These are phyloP conservation scores for Mitragyna speciosa DNA, from an alignment of 257 asterid species.

Conservation along the genomic window DNA sequence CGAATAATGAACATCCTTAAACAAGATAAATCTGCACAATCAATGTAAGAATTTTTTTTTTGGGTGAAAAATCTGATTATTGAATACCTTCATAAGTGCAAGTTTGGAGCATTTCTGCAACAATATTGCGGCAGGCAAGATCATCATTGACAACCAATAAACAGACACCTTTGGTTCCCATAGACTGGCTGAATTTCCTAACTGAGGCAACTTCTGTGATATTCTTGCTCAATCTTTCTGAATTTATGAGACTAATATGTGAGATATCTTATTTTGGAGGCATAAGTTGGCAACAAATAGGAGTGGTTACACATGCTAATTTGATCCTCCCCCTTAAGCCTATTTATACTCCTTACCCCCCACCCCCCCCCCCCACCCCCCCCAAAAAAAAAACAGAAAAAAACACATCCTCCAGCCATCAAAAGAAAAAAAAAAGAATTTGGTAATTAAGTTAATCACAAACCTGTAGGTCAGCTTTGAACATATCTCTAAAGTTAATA, in stretches of 20 bases:
- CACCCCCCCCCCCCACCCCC: neutral
- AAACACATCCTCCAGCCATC: no score
- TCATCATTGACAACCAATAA: constrained; percentile 52
- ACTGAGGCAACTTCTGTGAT: constrained; percentile 23
- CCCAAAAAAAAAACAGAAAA: neutral
- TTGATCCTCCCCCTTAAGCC: neutral
- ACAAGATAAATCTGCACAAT: neutral
- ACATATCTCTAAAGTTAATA: neutral
- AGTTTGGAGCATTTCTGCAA: constrained; percentile 44
- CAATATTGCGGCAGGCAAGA: constrained; percentile 37
- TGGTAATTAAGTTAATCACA: neutral
- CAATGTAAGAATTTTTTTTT: neutral
- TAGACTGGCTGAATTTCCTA: constrained; percentile 27
- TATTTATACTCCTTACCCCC: neutral
- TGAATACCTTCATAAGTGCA: constrained; percentile 56
- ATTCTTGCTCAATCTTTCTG: constrained; percentile 23
- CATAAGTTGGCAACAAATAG: neutral
- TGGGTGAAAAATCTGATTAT: neutral
- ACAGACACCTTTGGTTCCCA: constrained; percentile 43
- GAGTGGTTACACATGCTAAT: neutral
- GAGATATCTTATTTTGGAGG: neutral
- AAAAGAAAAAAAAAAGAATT: neutral
- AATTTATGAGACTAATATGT: neutral
- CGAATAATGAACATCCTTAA: neutral
- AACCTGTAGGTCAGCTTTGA: neutral